phyloP scores from a whole-genome alignment of 2,329 filamentous ascomycete species.

The Penicillium hordei region DNA sequence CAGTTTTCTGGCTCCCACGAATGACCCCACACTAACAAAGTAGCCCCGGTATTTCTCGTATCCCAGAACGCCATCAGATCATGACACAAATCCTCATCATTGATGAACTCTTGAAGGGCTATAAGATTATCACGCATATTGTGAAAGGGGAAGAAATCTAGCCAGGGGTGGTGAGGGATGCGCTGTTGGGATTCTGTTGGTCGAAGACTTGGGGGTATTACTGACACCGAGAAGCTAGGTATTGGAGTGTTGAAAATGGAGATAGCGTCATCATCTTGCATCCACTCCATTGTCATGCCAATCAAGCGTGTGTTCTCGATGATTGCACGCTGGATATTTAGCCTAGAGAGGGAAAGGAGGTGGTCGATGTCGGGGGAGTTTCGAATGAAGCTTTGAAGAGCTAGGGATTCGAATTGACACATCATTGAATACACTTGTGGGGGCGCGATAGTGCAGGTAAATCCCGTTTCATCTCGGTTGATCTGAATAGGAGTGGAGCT shows the following conservation, averaged over 20 bases:
- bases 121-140: conserved; percentile 44
- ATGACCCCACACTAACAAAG: conserved; percentile 41
- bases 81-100: conserved; percentile 42
- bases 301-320: conserved; percentile 24
- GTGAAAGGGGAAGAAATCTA: conserved; percentile 46
- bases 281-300: conserved; percentile 21
- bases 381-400: conserved; percentile 5
- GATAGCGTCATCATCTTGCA: conserved; percentile 15
- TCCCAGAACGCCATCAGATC: conserved; percentile 35
- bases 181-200: conserved; percentile 38
- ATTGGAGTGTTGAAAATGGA: conserved; percentile 19
- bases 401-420: conserved; percentile 6
- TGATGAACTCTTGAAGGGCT: conserved; percentile 24
- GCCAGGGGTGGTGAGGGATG: conserved; percentile 39
- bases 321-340: conserved; percentile 31
- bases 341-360: conserved; percentile 26
- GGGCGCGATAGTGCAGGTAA: conserved; percentile 4
- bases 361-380: conserved; percentile 25
- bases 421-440: neutral
- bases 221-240: conserved; percentile 3
- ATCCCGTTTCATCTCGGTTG: neutral
- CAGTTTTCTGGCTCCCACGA: conserved; percentile 37
- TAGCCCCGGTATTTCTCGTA: conserved; percentile 16
- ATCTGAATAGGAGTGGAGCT: neutral
- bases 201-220: conserved; percentile 30